phyloP scores from a whole-genome alignment of 1,139 yeast species.

The Geotrichum cucujoidarum region DNA sequence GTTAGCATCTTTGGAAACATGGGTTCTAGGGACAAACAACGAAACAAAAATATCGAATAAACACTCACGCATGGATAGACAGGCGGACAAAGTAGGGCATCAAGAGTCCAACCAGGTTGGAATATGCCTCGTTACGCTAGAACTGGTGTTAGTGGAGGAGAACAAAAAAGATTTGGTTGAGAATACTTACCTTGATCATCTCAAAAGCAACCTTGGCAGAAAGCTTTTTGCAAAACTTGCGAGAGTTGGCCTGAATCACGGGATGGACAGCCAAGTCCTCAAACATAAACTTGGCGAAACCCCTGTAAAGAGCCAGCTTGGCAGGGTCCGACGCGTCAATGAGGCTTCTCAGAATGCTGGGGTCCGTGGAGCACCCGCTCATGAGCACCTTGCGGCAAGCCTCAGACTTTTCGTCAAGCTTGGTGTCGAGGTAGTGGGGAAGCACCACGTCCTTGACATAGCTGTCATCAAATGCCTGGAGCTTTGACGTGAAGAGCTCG shows the following conservation, averaged over 20 bases:
- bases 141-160: background rate
- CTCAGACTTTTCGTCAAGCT: constrained; percentile 17
- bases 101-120: constrained; percentile 20
- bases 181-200: constrained; percentile 18
- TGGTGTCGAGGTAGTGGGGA: constrained; percentile 17
- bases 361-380: constrained; percentile 20
- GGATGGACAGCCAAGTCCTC: constrained; percentile 20
- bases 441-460: constrained; percentile 15
- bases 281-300: constrained; percentile 19
- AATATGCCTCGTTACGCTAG: constrained; percentile 21
- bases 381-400: constrained; percentile 19
- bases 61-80: constrained; percentile 20
- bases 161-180: background rate
- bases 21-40: background rate
- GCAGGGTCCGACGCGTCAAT: constrained; percentile 20
- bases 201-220: constrained; percentile 20
- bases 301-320: constrained; percentile 20
- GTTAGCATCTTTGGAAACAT: background rate
- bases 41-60: background rate
- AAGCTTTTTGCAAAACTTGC: constrained; percentile 18
- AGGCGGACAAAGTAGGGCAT: constrained; percentile 19
- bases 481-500: constrained; percentile 17
- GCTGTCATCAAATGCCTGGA: constrained; percentile 14
- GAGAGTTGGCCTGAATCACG: constrained; percentile 6
- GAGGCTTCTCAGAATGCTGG: constrained; percentile 15